Percentiles rank a stretch among this genome's conserved stretches.
Evolutionary conservation across 164 flowering plant genomes (phyloP).

Genomic region (Euptelea pleiosperma): DNA sequence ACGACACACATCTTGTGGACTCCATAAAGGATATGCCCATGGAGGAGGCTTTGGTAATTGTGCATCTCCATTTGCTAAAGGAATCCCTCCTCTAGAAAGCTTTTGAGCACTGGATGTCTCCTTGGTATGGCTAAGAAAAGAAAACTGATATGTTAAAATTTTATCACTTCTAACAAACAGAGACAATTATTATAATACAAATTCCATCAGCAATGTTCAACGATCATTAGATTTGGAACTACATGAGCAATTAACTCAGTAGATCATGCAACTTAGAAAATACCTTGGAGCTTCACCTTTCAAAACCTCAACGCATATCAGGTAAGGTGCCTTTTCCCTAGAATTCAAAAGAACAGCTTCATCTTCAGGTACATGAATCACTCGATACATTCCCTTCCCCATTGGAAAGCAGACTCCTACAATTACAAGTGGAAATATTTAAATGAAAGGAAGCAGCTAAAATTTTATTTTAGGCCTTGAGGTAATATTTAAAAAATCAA

Average conservation of each 20-base stretch:
- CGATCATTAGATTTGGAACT: not conserved
- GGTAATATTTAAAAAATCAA: not conserved
- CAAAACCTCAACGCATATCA: conserved; percentile 91
- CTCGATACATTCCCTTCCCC: conserved; percentile 94
- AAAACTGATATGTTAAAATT: not conserved
- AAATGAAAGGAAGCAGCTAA: not conserved
- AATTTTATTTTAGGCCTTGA: not conserved
- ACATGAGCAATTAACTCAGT: no score
- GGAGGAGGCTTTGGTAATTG: conserved; percentile 93
- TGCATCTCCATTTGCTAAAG: conserved; percentile 96
- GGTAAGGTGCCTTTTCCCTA: conserved; percentile 96
- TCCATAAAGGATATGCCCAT: conserved; percentile 96
- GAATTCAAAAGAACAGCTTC: conserved; percentile 97
- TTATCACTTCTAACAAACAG: not conserved
- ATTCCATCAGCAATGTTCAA: not conserved
- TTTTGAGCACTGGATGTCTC: conserved; percentile 59
- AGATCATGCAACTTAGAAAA: conserved; percentile 7
- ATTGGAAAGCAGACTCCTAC: conserved; percentile 92
- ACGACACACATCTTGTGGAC: conserved; percentile 56
- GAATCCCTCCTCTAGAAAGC: conserved; percentile 91
- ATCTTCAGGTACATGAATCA: conserved; percentile 92
- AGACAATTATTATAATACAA: not conserved
- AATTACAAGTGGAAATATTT: conserved; percentile 11
- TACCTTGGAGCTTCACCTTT: conserved; percentile 85
- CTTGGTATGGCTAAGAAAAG: conserved; percentile 45